These are phyloP conservation scores for Metarhizium rileyi DNA, from an alignment of 2,329 filamentous ascomycete genomes.

Conservation along the genomic window DNA sequence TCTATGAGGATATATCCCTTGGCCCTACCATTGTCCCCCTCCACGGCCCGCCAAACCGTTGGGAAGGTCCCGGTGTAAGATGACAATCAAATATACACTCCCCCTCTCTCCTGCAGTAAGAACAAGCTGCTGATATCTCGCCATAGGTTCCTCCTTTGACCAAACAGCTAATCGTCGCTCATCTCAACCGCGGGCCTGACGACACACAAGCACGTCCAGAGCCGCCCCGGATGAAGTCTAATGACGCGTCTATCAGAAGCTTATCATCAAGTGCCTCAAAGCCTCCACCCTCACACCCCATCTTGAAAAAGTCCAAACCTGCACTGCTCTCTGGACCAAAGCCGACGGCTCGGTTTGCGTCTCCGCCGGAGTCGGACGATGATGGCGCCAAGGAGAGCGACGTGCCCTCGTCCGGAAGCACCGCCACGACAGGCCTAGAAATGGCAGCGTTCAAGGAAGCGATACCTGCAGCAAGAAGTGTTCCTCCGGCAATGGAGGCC, in stretches of 20 bases:
- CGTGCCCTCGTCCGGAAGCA: constrained; percentile 32
- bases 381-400: constrained; percentile 25
- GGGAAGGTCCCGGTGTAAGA: constrained; percentile 40
- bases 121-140: neutral
- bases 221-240: constrained; percentile 9
- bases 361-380: constrained; percentile 39
- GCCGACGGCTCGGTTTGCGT: constrained; percentile 52
- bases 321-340: constrained; percentile 43
- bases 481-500: constrained; percentile 29
- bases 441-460: constrained; percentile 18
- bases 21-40: constrained; percentile 49
- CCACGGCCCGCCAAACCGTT: constrained; percentile 41
- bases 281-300: constrained; percentile 43
- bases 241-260: constrained; percentile 13
- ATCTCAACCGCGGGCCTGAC: constrained; percentile 11
- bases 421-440: constrained; percentile 22
- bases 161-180: constrained; percentile 18
- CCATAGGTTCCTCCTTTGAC: constrained; percentile 19
- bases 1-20: constrained; percentile 49
- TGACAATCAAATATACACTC: neutral
- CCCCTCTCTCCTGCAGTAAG: neutral
- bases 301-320: constrained; percentile 48
- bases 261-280: constrained; percentile 33
- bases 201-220: constrained; percentile 8
- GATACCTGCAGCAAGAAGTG: constrained; percentile 23